Conservation (phyloP, 768 basidiomycete genomes). For the Cantharellus anzutake region DNA sequence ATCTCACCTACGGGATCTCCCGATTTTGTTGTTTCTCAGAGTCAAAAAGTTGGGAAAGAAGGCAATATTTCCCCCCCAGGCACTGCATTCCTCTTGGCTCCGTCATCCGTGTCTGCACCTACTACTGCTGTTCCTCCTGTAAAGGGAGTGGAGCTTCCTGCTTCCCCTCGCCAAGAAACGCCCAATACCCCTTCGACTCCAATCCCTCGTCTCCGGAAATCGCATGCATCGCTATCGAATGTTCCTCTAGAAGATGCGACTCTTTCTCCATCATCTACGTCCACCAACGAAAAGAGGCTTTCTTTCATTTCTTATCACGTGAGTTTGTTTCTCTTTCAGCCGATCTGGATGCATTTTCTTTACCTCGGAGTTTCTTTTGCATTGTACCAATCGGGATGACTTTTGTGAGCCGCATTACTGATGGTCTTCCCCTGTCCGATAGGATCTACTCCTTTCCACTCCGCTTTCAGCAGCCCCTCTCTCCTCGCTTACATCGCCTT, state of each 20-base stretch:
- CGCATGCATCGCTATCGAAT: neutral
- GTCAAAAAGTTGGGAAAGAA: too few species aligned
- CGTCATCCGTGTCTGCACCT: neutral
- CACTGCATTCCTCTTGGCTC: too few species aligned
- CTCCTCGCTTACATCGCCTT: neutral
- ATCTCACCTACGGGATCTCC: neutral
- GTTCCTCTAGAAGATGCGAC: neutral
- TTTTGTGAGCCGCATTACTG: neutral
- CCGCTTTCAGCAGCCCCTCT: neutral
- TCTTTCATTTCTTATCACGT: constrained; percentile 2
- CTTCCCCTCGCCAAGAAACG: neutral
- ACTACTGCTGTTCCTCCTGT: neutral
- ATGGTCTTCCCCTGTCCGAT: neutral
- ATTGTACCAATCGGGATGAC: neutral
- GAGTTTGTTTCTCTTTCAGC: neutral
- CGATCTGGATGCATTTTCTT: neutral
- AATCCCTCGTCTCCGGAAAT: neutral
- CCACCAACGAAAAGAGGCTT: neutral
- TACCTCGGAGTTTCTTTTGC: neutral
- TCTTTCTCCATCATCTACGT: neutral
- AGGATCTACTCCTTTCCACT: neutral
- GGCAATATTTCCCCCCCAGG: too few species aligned
- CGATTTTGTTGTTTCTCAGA: neutral
- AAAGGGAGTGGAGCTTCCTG: neutral
- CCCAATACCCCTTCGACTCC: neutral